A percentile compares a stretch with the other conserved stretches of the same genome.
phyloP scores from a whole-genome alignment of 768 basidiomycete species.

The Naganishia vaughanmartiniae region DNA sequence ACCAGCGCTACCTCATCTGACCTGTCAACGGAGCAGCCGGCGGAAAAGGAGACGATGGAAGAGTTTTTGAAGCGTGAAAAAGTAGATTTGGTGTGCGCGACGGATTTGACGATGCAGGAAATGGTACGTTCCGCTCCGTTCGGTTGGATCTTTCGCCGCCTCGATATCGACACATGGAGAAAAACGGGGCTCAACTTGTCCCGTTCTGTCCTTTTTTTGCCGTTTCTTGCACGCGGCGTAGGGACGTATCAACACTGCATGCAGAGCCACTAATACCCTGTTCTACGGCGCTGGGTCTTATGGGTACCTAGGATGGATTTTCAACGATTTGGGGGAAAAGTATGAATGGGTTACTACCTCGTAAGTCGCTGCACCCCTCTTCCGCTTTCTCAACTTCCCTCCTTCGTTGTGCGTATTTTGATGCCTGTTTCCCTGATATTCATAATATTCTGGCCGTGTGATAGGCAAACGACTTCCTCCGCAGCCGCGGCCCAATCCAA shows the following conservation, averaged over 20 bases:
- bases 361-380: slow-evolving; percentile 57
- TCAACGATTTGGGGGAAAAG: slow-evolving; percentile 75
- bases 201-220: no score
- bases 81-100: slow-evolving; percentile 77
- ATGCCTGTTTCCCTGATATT: no score
- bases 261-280: slow-evolving; percentile 68
- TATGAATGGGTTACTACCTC: slow-evolving; percentile 79
- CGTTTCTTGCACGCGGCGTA: slow-evolving; percentile 48
- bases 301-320: slow-evolving; percentile 87
- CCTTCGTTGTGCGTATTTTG: no score
- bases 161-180: neutral
- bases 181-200: no score
- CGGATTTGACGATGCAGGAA: slow-evolving; percentile 68
- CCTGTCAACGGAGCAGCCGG: slow-evolving; percentile 23
- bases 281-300: slow-evolving; percentile 92
- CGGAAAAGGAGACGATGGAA: slow-evolving; percentile 37
- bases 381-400: no score
- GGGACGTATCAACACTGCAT: slow-evolving; percentile 76
- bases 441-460: neutral
- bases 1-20: slow-evolving; percentile 27
- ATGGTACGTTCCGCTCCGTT: slow-evolving; percentile 59
- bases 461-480: slow-evolving; percentile 3
- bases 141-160: neutral
- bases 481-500: slow-evolving; percentile 45
- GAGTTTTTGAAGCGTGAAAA: slow-evolving; percentile 44